Evolutionary conservation across 179 eudicot species (phyloP), one percentile per base, ranked within the genome.

Genomic region (Gypsophila paniculata): DNA sequence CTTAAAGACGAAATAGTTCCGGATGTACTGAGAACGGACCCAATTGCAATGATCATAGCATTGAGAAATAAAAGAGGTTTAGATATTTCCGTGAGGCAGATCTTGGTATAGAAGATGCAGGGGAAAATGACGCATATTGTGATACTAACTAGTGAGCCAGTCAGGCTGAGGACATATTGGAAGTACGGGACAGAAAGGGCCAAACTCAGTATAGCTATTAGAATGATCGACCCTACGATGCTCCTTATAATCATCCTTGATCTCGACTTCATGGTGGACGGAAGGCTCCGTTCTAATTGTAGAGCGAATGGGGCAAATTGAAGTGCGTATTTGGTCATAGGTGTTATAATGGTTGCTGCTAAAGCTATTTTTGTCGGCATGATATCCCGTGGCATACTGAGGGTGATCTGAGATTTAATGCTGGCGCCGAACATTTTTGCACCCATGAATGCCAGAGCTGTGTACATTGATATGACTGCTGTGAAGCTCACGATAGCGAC

Each of bases 271-370:
- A 85, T 80, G 2, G 79, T 69, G 17, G 49, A 67, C 2, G 88
- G 83, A 75, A 91, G 86, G 21, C 52, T 82, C 1, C 77, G 85
- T 39, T 91, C 97, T 39, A 87, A 80, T 52, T 87, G 85, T 52
- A 83, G 80, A 0, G 97, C 95, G 53, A 91, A 78, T 18, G 95
- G 97, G 21, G 89, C 81, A 46, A 87, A 87, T 68, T 87, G 87
- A 13, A 91, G 86, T 0, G 97, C 92, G 34, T 91, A 89, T 82
- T 89, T 89, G 39, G 97, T 89, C 89, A 91, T 85, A 11, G 97
- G 90, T 3, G 97, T 86, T 36, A 91, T 61, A 3, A 87, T 88
- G 1, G 95, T 87, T 12, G 95, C 97, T 90, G 90, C 89, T 2
- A 91, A 78, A 2, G 95, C 97, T 44, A 89, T 82, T 81, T 86